These are phyloP conservation scores for sorghum (Sorghum bicolor) DNA, from an alignment of 176 grass and related monocot species.

Conservation along the genomic window Sorghum_bicolor_NCBIv3 NC_012873.2:58945501-58946000, in stretches of 20 bases:
- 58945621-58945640: constrained; percentile 92
- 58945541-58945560: constrained; percentile 18
- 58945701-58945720: constrained; percentile 79
- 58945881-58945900: constrained; percentile 64
- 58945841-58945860: constrained; percentile 86
- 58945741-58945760: constrained; percentile 64
- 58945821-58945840: constrained; percentile 25
- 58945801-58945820: constrained; percentile 14
- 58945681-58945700: constrained; percentile 72
- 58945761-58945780: constrained; percentile 2
- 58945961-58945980: constrained; percentile 59
- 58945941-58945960: constrained; percentile 62
- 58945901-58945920: constrained; percentile 81
- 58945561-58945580: neutral
- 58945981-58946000: constrained; percentile 99
- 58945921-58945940: constrained; percentile 96
- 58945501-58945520: neutral
- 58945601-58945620: constrained; percentile 73
- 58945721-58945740: constrained; percentile 93
- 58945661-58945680: constrained; percentile 63
- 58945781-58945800: constrained; percentile 11
- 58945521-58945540: neutral
- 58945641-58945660: constrained; percentile 52
- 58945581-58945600: constrained; percentile 36
- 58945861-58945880: constrained; percentile 99